Base-by-base conservation (phyloP, 306 rosid genomes). In the Lathyrus tuberosus region DNA sequence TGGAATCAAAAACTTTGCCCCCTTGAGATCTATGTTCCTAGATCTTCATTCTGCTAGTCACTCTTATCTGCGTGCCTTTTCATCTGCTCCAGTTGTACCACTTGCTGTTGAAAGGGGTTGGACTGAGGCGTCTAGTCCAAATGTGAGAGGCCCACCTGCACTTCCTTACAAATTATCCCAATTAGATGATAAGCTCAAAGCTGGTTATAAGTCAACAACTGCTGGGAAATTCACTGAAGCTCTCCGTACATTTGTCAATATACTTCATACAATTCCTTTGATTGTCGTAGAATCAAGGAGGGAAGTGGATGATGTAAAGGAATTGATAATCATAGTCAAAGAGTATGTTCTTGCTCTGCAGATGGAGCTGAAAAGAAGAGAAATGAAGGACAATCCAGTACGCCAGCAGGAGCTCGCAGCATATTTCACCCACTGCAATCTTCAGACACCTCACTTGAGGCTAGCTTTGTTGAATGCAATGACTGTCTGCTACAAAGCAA, bases 321-420 rank as follows among this genome's bases (percentile, higher is more conserved):
- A 92, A 75, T 71, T 92, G 62, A 73, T 92, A 46, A 70, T 86
- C 52, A 86, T 92, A 24, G 95, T 89, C n/a, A 92, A 84, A 43
- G 98, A 92, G 67, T 92, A 92, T 75, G 96, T 86, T 58, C 57
- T 89, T 80, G 98, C 88, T 72, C 76, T 86, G 81, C 81, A 87
- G 67, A 89, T 92, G 82, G 98, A 87, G 84, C 86, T 89, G 62
- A 87, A 83, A 76, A 86, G 96, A 76, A 83, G 88, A 86, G 98
- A 92, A 72, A 65, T 83, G 2, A 82, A 74, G 77, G 95, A 86
- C 69, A 10, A 84, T 72, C 92, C 88, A 14, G 81, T 73, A 22
- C 92, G 92, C 15, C 95, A 87, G 78, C 96, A 86, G 72, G 98
- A 92, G 84, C 98, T 92, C 22, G 98, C 98, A 9, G 95, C 98